Conservation (phyloP, 345 rosid genomes). For the Tarenaya hassleriana region DNA sequence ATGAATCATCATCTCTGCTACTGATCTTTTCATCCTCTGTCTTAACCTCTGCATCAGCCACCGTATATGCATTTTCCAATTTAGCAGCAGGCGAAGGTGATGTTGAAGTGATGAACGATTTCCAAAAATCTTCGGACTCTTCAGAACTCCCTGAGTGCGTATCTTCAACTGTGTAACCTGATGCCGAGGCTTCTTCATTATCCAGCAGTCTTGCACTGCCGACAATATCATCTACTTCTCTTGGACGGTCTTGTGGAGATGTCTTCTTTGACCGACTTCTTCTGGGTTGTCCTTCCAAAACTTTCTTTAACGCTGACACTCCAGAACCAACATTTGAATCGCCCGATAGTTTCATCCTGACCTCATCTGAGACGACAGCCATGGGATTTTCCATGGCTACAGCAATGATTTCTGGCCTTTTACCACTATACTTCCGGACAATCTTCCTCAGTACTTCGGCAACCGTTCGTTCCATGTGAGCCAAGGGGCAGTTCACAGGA, state of each 20-base stretch:
- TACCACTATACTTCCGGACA: conserved; percentile 92
- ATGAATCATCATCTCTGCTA: conserved; percentile 39
- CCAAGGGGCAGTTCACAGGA: conserved; percentile 75
- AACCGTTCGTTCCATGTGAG: conserved; percentile 89
- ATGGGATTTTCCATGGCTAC: conserved; percentile 75
- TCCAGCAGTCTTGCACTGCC: conserved; percentile 36
- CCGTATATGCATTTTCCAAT: conserved; percentile 22
- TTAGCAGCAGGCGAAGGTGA: conserved; percentile 32
- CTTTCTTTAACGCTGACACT: conserved; percentile 47
- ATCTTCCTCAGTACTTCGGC: conserved; percentile 80
- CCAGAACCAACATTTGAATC: conserved; percentile 49
- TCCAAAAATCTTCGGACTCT: conserved; percentile 61
- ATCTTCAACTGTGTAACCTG: conserved; percentile 35
- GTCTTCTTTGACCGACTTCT: conserved; percentile 30
- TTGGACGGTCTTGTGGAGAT: conserved; percentile 27
- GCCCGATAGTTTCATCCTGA: conserved; percentile 56
- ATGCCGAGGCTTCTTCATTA: conserved; percentile 38
- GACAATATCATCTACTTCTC: conserved; percentile 34
- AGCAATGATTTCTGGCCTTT: conserved; percentile 90
- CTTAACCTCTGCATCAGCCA: conserved; percentile 19
- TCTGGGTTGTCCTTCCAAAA: conserved; percentile 38
- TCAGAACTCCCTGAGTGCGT: conserved; percentile 22
- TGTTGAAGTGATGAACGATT: conserved; percentile 40
- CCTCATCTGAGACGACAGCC: conserved; percentile 66
- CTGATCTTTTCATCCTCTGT: conserved; percentile 30